Evolutionary conservation across 352 stramenopile genomes (phyloP).

Genomic region (Globisporangium nunn): DNA sequence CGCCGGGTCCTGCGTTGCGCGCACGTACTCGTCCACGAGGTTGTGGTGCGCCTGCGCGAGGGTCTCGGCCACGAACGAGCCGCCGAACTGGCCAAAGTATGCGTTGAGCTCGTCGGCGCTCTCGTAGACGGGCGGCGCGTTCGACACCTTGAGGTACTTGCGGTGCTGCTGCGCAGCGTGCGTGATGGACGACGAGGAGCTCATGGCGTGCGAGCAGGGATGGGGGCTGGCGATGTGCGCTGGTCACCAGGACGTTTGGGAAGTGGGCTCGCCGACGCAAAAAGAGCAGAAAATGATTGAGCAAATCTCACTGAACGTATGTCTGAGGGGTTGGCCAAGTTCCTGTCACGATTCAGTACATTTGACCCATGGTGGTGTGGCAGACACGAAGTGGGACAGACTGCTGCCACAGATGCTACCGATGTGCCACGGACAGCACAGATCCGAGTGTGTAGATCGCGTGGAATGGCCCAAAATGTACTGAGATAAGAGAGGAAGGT

Average conservation of each 20-base stretch:
- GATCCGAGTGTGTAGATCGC: no score
- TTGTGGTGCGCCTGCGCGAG: slow-evolving; percentile 95
- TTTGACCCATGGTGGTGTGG: not conserved
- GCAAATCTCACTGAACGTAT: no score
- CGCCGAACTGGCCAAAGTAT: slow-evolving; percentile 93
- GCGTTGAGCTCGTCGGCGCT: slow-evolving; percentile 54
- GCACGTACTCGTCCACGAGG: slow-evolving; percentile 91
- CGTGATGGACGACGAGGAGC: not conserved
- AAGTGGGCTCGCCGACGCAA: no score
- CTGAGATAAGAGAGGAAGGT: not conserved
- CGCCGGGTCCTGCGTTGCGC: slow-evolving; percentile 90
- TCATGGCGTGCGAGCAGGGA: slow-evolving; percentile 9
- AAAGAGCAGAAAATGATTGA: no score
- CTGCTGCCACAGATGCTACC: not conserved
- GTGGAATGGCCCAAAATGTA: no score
- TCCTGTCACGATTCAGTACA: not conserved
- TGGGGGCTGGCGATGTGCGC: no score
- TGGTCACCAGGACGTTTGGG: no score
- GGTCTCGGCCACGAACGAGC: slow-evolving; percentile 97
- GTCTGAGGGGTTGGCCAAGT: no score
- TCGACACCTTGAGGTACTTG: slow-evolving; percentile 59
- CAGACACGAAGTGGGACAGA: not conserved
- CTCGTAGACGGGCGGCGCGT: slow-evolving; percentile 65
- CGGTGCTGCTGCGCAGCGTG: slow-evolving; percentile 14
- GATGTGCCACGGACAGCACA: no score